Evolutionary conservation across 2,329 filamentous ascomycete genomes (phyloP).

Genomic region (Fusarium luffae): DNA sequence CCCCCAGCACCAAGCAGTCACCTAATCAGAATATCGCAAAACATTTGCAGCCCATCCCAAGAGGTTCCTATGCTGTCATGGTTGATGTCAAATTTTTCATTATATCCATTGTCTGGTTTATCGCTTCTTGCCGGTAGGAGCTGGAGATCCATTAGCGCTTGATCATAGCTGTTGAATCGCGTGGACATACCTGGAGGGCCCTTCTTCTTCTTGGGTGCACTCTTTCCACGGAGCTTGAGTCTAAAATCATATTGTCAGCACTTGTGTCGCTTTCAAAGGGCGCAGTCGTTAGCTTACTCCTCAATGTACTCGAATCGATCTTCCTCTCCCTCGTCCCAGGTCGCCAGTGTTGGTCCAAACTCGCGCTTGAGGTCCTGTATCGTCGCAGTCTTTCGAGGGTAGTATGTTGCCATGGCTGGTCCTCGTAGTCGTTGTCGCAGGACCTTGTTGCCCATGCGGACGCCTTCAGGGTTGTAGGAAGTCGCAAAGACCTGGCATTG

Average conservation of each 20-base stretch:
- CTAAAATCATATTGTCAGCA: slow-evolving; percentile 57
- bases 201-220: slow-evolving; percentile 88
- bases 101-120: slow-evolving; percentile 35
- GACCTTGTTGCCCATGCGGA: slow-evolving; percentile 90
- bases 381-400: slow-evolving; percentile 79
- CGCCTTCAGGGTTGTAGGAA: slow-evolving; percentile 85
- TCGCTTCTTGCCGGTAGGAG: slow-evolving; percentile 48
- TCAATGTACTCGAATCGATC: slow-evolving; percentile 81
- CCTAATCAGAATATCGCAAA: background rate
- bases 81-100: slow-evolving; percentile 24
- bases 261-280: background rate
- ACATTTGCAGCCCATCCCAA: background rate
- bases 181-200: slow-evolving; percentile 54
- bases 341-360: slow-evolving; percentile 73
- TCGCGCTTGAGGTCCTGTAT: slow-evolving; percentile 78
- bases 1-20: background rate
- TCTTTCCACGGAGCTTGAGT: slow-evolving; percentile 84
- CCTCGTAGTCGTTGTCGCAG: slow-evolving; percentile 88
- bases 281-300: slow-evolving; percentile 60
- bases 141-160: slow-evolving; percentile 38
- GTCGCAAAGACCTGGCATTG: slow-evolving; percentile 94
- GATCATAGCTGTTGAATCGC: background rate
- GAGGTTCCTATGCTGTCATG: background rate
- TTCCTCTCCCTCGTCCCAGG: slow-evolving; percentile 80
- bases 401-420: slow-evolving; percentile 86